Evolutionary conservation across 208 protist genomes (phyloP).

Genomic region (Trypanosoma caninum): DNA sequence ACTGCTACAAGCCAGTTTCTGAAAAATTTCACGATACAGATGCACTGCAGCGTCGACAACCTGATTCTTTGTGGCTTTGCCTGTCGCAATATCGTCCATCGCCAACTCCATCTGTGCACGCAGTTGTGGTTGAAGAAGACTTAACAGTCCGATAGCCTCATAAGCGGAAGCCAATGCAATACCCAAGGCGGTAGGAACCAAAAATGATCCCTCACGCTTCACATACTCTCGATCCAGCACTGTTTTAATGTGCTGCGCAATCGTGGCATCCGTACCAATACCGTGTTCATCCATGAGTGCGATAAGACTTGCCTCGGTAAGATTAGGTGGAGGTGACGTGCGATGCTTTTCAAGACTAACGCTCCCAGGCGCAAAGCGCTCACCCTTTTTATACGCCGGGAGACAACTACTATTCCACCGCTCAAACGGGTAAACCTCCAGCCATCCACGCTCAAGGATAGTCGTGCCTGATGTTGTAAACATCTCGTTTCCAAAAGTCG

Average conservation of each 20-base stretch:
- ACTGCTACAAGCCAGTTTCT: conserved; percentile 37
- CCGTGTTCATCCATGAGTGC: conserved; percentile 96
- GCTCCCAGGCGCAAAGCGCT: conserved; percentile 84
- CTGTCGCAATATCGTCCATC: conserved; percentile 84
- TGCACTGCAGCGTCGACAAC: conserved; percentile 75
- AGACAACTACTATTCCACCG: conserved; percentile 87
- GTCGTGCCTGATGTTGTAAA: conserved; percentile 90
- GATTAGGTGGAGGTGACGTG: conserved; percentile 89
- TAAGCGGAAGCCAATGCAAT: conserved; percentile 95
- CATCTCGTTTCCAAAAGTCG: conserved; percentile 66
- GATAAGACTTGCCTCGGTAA: conserved; percentile 98
- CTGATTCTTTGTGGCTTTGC: conserved; percentile 65
- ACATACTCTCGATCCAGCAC: conserved; percentile 93
- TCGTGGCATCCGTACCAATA: conserved; percentile 99
- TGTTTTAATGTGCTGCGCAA: conserved; percentile 98
- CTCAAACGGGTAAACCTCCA: conserved; percentile 93
- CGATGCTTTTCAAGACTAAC: conserved; percentile 76
- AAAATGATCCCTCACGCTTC: conserved; percentile 56
- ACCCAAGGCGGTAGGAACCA: conserved; percentile 94
- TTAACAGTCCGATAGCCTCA: conserved; percentile 91
- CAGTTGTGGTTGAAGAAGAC: conserved; percentile 89
- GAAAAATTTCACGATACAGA: conserved; percentile 81
- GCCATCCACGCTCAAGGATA: conserved; percentile 91
- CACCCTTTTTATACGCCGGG: conserved; percentile 88
- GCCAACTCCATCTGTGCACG: conserved; percentile 93